phyloP scores from a whole-genome alignment of 768 basidiomycete species.

The Lentinula raphanica region DNA sequence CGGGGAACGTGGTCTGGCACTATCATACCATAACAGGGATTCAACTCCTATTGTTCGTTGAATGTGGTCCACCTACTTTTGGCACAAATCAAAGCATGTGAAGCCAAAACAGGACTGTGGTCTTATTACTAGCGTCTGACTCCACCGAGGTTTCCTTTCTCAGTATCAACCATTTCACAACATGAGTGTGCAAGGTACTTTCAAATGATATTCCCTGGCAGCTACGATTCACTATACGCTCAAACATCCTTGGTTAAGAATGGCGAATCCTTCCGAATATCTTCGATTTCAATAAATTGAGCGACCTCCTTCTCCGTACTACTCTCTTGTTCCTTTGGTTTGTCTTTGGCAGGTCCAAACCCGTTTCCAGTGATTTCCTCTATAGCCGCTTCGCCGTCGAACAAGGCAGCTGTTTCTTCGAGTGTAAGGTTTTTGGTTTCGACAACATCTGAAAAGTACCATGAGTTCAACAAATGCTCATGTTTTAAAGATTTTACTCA shows the following conservation, averaged over 20 bases:
- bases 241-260: background rate
- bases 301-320: background rate
- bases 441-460: conserved; percentile 22
- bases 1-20: no score
- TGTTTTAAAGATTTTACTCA: background rate
- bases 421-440: conserved; percentile 47
- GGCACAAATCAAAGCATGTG: no score
- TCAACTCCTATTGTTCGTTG: no score
- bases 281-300: background rate
- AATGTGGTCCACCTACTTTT: no score
- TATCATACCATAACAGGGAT: no score
- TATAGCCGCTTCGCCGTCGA: conserved; percentile 44
- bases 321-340: background rate
- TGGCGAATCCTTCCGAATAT: background rate
- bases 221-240: no score
- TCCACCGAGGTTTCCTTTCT: no score
- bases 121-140: no score
- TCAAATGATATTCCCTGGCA: no score
- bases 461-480: background rate
- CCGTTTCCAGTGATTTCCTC: conserved; percentile 16
- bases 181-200: no score
- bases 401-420: conserved; percentile 52
- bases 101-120: no score
- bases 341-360: background rate
- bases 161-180: no score